Evolutionary conservation across 2,329 filamentous ascomycete genomes (phyloP).

Genomic region (Penicillium sp.): DNA sequence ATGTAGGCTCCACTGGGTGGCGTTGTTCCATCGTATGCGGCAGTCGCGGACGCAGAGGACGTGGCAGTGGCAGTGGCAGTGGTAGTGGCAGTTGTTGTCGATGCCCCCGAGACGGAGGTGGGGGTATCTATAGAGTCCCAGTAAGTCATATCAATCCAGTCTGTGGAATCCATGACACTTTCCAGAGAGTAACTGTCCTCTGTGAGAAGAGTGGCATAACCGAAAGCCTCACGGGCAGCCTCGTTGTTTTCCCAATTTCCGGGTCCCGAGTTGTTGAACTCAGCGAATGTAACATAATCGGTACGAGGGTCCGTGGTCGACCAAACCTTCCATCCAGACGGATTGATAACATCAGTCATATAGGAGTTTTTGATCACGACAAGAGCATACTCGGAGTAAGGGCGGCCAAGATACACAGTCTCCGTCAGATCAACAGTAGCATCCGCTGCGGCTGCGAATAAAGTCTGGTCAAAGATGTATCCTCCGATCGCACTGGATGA

Average conservation of each 20-base stretch:
- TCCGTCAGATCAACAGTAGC: slow-evolving; percentile 18
- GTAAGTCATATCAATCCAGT: slow-evolving; percentile 44
- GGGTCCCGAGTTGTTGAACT: slow-evolving; percentile 19
- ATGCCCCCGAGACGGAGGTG: slow-evolving; percentile 1
- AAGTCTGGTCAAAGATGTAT: slow-evolving; percentile 29
- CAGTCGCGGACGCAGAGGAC: slow-evolving; percentile 18
- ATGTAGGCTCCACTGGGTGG: slow-evolving; percentile 40
- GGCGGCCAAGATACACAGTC: slow-evolving; percentile 19
- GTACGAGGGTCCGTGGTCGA: slow-evolving; percentile 31
- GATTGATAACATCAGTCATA: slow-evolving; percentile 14
- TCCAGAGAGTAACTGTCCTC: slow-evolving; percentile 35
- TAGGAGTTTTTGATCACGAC: slow-evolving; percentile 23
- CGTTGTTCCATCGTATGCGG: slow-evolving; percentile 13
- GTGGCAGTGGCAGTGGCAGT: slow-evolving; percentile 20
- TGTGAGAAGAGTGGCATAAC: slow-evolving; percentile 37
- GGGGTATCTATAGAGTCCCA: slow-evolving; percentile 40
- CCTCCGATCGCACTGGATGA: slow-evolving; percentile 19
- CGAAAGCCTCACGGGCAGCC: slow-evolving; percentile 36
- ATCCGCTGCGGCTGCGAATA: slow-evolving; percentile 26
- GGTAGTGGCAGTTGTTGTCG: slow-evolving; percentile 4
- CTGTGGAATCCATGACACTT: slow-evolving; percentile 37
- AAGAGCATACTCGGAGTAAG: slow-evolving; percentile 18
- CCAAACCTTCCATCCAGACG: slow-evolving; percentile 21
- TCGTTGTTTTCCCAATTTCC: slow-evolving; percentile 21
- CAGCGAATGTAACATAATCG: slow-evolving; percentile 17